phyloP scores from a whole-genome alignment of 331 rosid species.

The Spiraea crenata region DNA sequence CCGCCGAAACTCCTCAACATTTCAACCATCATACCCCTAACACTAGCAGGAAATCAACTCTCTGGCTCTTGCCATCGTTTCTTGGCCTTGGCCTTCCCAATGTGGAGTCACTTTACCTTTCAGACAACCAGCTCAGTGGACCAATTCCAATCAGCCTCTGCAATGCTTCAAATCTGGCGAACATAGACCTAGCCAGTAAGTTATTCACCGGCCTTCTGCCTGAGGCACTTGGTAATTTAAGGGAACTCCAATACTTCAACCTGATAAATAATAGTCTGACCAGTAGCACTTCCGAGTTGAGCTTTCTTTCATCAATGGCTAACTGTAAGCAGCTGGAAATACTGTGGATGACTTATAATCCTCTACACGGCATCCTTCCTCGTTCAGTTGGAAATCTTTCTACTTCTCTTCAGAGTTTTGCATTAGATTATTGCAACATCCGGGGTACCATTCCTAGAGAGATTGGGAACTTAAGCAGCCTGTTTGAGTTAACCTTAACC shows the following conservation, averaged over 20 bases:
- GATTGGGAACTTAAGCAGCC: not conserved
- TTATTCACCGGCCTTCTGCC: slow-evolving; percentile 5
- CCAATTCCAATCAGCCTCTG: slow-evolving; percentile 17
- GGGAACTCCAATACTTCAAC: slow-evolving; percentile 5
- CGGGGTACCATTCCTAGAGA: not conserved
- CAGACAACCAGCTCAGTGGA: slow-evolving; percentile 4
- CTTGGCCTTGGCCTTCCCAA: slow-evolving; percentile 7
- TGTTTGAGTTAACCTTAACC: not conserved
- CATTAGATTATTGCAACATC: not conserved
- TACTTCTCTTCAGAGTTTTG: not conserved
- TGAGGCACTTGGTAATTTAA: slow-evolving; percentile 2
- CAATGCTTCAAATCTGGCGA: slow-evolving; percentile 17
- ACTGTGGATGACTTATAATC: not conserved
- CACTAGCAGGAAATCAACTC: not conserved
- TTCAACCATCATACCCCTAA: not conserved
- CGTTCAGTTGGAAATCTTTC: not conserved
- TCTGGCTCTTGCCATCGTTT: slow-evolving; percentile 14
- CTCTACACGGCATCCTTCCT: not conserved
- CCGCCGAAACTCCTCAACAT: slow-evolving; percentile 24
- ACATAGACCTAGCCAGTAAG: not conserved
- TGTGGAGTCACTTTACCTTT: not conserved
- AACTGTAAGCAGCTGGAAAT: slow-evolving; percentile 5
- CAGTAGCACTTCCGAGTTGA: slow-evolving; percentile 8
- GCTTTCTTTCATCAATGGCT: not conserved
- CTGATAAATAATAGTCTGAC: not conserved